Evolutionary conservation across 345 rosid species (phyloP).

Genomic region (Eucalyptus guilfoylei): DNA sequence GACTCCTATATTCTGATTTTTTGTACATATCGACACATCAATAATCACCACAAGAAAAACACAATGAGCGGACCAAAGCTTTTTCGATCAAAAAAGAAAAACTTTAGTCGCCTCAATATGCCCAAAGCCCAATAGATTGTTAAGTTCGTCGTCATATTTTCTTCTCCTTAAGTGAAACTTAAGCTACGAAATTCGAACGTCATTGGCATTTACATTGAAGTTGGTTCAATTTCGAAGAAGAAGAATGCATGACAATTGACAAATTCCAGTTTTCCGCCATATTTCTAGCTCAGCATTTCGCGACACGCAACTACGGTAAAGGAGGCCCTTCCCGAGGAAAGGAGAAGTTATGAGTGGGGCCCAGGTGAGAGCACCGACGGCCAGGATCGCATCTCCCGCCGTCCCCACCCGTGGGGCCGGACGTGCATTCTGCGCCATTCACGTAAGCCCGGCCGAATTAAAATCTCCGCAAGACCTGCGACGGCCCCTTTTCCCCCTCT

Average conservation of each 20-base stretch:
- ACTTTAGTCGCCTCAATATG: neutral
- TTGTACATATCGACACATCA: neutral
- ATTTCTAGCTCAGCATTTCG: neutral
- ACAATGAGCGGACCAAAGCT: neutral
- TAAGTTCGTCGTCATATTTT: no score
- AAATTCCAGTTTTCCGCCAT: neutral
- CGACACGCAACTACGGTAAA: neutral
- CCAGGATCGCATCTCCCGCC: neutral
- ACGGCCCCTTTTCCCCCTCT: neutral
- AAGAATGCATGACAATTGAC: neutral
- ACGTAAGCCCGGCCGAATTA: neutral
- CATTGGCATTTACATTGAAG: neutral
- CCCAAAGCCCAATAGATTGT: neutral
- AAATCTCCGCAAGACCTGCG: neutral
- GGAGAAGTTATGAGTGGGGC: neutral
- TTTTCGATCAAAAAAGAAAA: neutral
- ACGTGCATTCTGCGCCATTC: neutral
- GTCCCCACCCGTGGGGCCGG: neutral
- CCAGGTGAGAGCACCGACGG: neutral
- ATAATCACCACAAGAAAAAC: neutral
- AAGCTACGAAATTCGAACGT: neutral
- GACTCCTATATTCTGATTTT: neutral
- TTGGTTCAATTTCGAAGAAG: neutral
- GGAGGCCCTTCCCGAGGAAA: neutral
- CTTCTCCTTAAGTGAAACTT: neutral